Evolutionary conservation across 2,329 filamentous ascomycete species (phyloP).

Genomic region (Aureobasidium uvarum): DNA sequence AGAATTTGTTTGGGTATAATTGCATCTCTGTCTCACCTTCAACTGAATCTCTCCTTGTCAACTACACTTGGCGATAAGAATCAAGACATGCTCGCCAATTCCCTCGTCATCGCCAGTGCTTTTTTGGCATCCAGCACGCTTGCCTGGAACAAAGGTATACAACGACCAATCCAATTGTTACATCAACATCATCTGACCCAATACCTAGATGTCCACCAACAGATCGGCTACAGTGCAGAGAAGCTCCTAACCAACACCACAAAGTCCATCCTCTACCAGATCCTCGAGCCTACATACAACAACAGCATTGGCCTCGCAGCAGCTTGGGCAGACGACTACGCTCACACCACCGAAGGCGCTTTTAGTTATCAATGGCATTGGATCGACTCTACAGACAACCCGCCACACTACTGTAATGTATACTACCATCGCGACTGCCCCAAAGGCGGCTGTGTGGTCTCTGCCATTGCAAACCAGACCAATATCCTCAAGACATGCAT

Average conservation of each 20-base stretch:
- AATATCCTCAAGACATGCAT: conserved; percentile 42
- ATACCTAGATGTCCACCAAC: conserved; percentile 39
- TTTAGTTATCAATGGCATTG: conserved; percentile 47
- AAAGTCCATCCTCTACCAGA: conserved; percentile 36
- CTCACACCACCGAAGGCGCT: conserved; percentile 42
- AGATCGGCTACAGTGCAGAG: conserved; percentile 44
- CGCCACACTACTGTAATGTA: conserved; percentile 38
- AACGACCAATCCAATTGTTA: not conserved
- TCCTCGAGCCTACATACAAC: conserved; percentile 44
- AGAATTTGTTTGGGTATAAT: too few relatives aligned
- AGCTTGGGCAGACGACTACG: conserved; percentile 44
- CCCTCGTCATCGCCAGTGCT: not conserved
- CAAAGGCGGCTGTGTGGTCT: conserved; percentile 43
- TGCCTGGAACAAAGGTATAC: conserved; percentile 16
- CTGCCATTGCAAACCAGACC: conserved; percentile 45
- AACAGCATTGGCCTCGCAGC: conserved; percentile 43
- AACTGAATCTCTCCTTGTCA: not conserved
- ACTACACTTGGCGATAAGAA: not conserved
- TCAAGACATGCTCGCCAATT: conserved; percentile 5
- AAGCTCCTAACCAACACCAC: conserved; percentile 40
- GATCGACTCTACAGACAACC: conserved; percentile 41
- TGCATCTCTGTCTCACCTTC: not conserved
- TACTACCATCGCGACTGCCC: conserved; percentile 42
- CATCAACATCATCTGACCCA: not conserved
- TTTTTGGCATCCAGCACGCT: not conserved